These are phyloP conservation scores for Entoloma clypeatum DNA, from an alignment of 1,284 basidiomycete species.

Conservation along the genomic window DNA sequence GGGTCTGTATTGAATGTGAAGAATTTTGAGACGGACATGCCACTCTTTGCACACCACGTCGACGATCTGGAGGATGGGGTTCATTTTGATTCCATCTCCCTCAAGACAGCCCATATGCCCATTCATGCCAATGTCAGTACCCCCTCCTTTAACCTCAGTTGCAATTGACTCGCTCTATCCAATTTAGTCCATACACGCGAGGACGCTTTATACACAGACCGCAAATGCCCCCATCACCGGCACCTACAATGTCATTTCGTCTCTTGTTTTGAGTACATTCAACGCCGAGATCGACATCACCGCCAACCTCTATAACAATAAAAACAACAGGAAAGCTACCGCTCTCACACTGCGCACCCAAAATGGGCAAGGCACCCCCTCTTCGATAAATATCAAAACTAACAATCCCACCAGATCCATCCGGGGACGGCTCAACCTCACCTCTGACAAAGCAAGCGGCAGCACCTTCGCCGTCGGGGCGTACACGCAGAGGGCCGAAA, in stretches of 20 bases:
- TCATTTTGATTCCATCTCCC: constrained; percentile 29
- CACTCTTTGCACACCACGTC: constrained; percentile 31
- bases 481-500: constrained; percentile 24
- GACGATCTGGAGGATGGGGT: constrained; percentile 29
- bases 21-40: constrained; percentile 31
- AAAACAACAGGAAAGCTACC: constrained; percentile 15
- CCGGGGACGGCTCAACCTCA: constrained; percentile 13
- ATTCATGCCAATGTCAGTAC: constrained; percentile 29
- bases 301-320: constrained; percentile 31
- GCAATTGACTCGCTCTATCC: constrained; percentile 2
- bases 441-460: constrained; percentile 17
- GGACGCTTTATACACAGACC: constrained; percentile 28
- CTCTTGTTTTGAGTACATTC: constrained; percentile 33
- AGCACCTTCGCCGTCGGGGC: constrained; percentile 36
- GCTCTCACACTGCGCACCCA: constrained; percentile 27
- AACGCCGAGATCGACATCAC: constrained; percentile 36
- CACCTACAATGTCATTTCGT: constrained; percentile 33
- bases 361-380: constrained; percentile 35
- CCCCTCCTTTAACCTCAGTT: neutral
- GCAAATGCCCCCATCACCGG: constrained; percentile 39
- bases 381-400: neutral
- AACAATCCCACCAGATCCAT: constrained; percentile 12
- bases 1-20: constrained; percentile 23
- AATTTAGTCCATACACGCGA: constrained; percentile 34
- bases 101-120: constrained; percentile 22